Percentiles rank a stretch among this genome's conserved stretches.
These are phyloP conservation scores for Xylaria sp. DNA, from an alignment of 2,329 filamentous ascomycete genomes.

Conservation along the genomic window DNA sequence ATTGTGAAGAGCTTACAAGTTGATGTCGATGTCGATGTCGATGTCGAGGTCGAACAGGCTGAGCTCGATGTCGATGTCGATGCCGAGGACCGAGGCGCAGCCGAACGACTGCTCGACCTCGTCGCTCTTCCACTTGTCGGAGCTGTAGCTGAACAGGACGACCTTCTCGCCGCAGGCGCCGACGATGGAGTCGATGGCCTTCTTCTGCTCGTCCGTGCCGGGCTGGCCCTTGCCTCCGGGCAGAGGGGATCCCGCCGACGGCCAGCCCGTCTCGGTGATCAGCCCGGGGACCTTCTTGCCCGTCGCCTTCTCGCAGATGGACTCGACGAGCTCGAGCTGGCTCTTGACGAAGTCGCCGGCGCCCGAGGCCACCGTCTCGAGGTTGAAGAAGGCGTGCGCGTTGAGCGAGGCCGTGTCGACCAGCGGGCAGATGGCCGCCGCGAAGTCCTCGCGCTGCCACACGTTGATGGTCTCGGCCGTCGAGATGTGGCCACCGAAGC, in stretches of 20 bases:
- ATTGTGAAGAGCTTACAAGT: too few relatives aligned
- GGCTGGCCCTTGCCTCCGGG: conserved; percentile 75
- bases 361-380: conserved; percentile 59
- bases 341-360: conserved; percentile 77
- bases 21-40: conserved; percentile 2
- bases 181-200: conserved; percentile 73
- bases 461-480: conserved; percentile 84
- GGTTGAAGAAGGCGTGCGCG: conserved; percentile 94
- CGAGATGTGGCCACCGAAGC: conserved; percentile 76
- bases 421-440: conserved; percentile 65
- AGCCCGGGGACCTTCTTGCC: conserved; percentile 64
- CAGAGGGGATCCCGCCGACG: conserved; percentile 65
- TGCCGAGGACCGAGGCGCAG: conserved; percentile 29
- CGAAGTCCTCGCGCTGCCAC: conserved; percentile 67
- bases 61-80: conserved; percentile 22
- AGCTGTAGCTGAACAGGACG: conserved; percentile 79
- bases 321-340: conserved; percentile 72
- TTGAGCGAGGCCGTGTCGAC: conserved; percentile 84
- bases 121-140: conserved; percentile 84
- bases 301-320: conserved; percentile 58
- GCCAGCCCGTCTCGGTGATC: conserved; percentile 93
- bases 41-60: not conserved
- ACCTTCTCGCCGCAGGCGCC: conserved; percentile 66
- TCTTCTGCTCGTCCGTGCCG: conserved; percentile 65
- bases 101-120: conserved; percentile 75